phyloP scores from a whole-genome alignment of 805 yeast genomes.

The Yarrowia porcina region DNA sequence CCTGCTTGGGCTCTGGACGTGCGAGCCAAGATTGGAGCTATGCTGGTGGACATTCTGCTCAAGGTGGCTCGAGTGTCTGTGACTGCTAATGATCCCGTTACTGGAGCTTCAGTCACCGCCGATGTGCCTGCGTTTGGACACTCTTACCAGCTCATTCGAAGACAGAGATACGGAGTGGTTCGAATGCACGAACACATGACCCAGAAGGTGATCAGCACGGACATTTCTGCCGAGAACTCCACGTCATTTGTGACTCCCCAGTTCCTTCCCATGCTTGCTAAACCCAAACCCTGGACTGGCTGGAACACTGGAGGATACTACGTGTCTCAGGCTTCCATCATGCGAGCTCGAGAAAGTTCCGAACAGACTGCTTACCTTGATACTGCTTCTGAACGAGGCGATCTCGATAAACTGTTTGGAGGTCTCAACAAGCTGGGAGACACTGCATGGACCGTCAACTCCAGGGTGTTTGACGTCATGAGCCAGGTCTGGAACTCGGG shows the following conservation, averaged over 20 bases:
- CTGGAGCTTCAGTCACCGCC: conserved; percentile 63
- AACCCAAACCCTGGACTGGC: conserved; percentile 84
- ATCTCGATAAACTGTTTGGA: conserved; percentile 61
- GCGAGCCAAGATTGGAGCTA: conserved; percentile 75
- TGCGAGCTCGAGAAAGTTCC: conserved; percentile 78
- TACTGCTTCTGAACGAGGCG: conserved; percentile 72
- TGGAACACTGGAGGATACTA: conserved; percentile 84
- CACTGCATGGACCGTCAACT: conserved; percentile 91
- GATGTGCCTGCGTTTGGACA: conserved; percentile 89
- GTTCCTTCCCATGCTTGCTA: conserved; percentile 83
- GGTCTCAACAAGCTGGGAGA: conserved; percentile 84
- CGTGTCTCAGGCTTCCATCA: conserved; percentile 57
- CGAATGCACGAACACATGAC: conserved; percentile 69
- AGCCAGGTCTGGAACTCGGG: conserved; percentile 87
- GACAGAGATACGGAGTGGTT: conserved; percentile 77
- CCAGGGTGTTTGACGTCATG: conserved; percentile 61
- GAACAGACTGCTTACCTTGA: conserved; percentile 86
- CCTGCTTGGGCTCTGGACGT: conserved; percentile 53
- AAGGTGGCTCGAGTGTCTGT: conserved; percentile 82
- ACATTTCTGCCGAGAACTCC: conserved; percentile 50
- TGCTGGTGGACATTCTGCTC: conserved; percentile 67
- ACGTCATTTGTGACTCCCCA: conserved; percentile 71
- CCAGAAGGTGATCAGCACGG: conserved; percentile 58
- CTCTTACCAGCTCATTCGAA: conserved; percentile 74
- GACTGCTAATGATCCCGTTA: conserved; percentile 73